Evolutionary conservation across 75 land plant species (phyloP), one percentile per base, ranked within the genome.

Genomic region (Azolla pinnata): DNA sequence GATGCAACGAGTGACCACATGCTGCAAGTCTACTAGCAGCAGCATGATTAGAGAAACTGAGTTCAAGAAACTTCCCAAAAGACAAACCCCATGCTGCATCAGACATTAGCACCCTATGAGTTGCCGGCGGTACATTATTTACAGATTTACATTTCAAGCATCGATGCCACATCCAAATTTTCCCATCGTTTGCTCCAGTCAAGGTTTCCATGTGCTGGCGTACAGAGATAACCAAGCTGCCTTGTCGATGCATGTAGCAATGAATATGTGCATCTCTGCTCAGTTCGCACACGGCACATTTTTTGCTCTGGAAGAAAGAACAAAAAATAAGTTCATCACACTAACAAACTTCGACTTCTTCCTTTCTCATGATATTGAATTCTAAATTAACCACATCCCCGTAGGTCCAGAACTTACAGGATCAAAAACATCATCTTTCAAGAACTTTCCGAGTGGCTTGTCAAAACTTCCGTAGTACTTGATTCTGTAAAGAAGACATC

Each of bases 151-250:
- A 93, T n/a, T 68, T 67, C 50, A 92, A 64, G 73, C 97, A 92
- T 19, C 96, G 68, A 56, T 92, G 97, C 97, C 97, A 92, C 95
- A 88, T 92, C 98, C 98, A 93, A 40, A 93, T 93, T 71, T 89
- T 89, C 26, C 96, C 90, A 30, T 93, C 98, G 8, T 59, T 65
- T 66, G 79, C 85, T 48, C 98, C 98, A 19, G 83, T 81, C 67
- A 93, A 62, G 26, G 71, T 34, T 52, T 76, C 67, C 56, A 71
- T 81, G 63, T 59, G n/a, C 30, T 23, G 56, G 16, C 52, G 51
- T 3, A 88, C 86, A 57, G 90, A 80, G 61, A 92, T 89, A 0
- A 90, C 88, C 32, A 92, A 76, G 35, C 84, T 86, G 5, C 98
- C 96, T 64, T 82, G 87, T 0, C 70, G 67, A 67, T 93, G 98